Evolutionary conservation across 768 basidiomycete genomes (phyloP).

Genomic region (Phanerodontia chrysosporium): DNA sequence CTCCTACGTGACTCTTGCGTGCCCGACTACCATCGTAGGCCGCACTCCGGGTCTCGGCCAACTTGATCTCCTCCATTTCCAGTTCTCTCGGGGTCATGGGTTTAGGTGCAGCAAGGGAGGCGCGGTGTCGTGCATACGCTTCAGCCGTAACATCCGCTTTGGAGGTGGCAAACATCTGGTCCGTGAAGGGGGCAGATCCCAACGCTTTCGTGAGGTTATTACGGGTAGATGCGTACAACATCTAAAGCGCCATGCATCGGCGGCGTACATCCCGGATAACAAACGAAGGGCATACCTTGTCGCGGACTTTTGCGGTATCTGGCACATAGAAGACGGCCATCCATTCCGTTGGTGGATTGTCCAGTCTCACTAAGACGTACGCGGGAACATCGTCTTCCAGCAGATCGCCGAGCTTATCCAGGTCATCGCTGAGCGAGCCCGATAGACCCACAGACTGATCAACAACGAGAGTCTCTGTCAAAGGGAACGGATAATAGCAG

Average conservation of each 20-base stretch:
- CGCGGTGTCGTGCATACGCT: constrained; percentile 70
- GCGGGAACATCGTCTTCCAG: constrained; percentile 62
- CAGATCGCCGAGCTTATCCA: constrained; percentile 50
- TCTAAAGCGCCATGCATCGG: constrained; percentile 38
- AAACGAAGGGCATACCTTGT: constrained; percentile 58
- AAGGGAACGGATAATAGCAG: constrained; percentile 8
- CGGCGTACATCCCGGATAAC: neutral
- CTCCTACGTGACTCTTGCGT: constrained; percentile 52
- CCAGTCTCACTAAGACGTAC: constrained; percentile 70
- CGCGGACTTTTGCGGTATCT: constrained; percentile 72
- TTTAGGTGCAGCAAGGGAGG: constrained; percentile 68
- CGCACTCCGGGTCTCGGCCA: constrained; percentile 55
- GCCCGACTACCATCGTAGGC: constrained; percentile 56
- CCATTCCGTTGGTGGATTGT: constrained; percentile 62
- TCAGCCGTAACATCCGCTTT: constrained; percentile 62
- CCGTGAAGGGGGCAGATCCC: constrained; percentile 67
- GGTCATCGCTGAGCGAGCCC: constrained; percentile 58
- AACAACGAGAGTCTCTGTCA: constrained; percentile 63
- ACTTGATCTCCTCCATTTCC: constrained; percentile 73
- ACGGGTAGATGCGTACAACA: constrained; percentile 85
- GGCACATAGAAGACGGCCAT: constrained; percentile 77
- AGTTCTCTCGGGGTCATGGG: constrained; percentile 81
- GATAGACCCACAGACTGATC: constrained; percentile 45
- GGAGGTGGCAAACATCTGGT: constrained; percentile 74
- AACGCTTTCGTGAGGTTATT: constrained; percentile 65